A percentile compares a stretch with the other conserved stretches of the same genome.
Conservation (phyloP, 2,329 filamentous ascomycete species). For the Venturia asperata region DNA sequence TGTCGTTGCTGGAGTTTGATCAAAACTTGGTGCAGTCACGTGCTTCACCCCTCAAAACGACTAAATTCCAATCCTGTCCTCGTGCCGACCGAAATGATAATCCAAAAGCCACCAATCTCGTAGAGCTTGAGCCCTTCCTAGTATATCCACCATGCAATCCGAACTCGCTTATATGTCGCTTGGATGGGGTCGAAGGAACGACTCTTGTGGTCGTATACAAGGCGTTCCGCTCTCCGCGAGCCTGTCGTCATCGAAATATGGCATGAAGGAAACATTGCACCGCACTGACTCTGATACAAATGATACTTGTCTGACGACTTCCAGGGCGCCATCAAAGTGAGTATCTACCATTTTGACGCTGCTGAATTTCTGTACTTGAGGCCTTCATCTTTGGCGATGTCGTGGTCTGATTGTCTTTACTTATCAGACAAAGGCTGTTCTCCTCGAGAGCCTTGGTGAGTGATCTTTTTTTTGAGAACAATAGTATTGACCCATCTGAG, state of each 20-base stretch:
- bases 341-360: not conserved
- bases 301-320: not conserved
- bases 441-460: not conserved
- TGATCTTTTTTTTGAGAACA: not conserved
- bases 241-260: conserved; percentile 5
- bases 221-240: not conserved
- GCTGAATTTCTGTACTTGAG: not conserved
- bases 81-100: no score
- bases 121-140: not conserved
- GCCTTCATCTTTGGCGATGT: not conserved
- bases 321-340: not conserved
- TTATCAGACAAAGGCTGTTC: not conserved
- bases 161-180: not conserved
- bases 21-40: not conserved
- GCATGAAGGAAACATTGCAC: not conserved
- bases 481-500: not conserved
- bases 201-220: not conserved
- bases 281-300: not conserved
- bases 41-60: not conserved
- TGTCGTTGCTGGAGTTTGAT: not conserved
- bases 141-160: not conserved
- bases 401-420: not conserved
- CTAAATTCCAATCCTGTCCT: no score
- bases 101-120: not conserved
- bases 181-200: not conserved